Percentiles rank a stretch among this genome's conserved stretches.
Evolutionary conservation across 2,329 filamentous ascomycete genomes (phyloP).

Genomic region (Fusarium siculi): DNA sequence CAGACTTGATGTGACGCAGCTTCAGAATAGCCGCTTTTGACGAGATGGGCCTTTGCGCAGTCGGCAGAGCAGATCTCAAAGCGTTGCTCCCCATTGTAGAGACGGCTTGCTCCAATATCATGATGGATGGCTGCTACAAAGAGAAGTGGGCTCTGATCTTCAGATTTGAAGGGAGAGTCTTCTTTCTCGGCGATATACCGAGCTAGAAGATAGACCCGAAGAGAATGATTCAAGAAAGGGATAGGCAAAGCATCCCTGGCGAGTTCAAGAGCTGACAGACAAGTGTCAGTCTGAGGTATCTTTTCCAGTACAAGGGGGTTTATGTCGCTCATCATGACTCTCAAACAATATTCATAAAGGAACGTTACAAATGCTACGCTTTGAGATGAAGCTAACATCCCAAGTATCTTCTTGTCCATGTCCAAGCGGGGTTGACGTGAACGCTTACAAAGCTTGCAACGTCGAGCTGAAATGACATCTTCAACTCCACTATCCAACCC

Average conservation of each 20-base stretch:
- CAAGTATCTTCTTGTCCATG: not conserved
- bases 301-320: not conserved
- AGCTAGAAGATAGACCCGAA: constrained; percentile 45
- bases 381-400: not conserved
- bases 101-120: constrained; percentile 48
- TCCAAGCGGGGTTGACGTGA: not conserved
- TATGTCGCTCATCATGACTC: not conserved
- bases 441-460: constrained; percentile 15
- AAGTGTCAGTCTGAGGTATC: constrained; percentile 31
- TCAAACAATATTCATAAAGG: not conserved
- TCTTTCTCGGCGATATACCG: constrained; percentile 39
- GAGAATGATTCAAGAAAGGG: constrained; percentile 47
- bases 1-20: constrained; percentile 46
- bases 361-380: not conserved
- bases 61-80: constrained; percentile 52
- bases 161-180: constrained; percentile 5
- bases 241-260: constrained; percentile 32
- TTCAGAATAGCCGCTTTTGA: constrained; percentile 40
- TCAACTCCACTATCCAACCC: not conserved
- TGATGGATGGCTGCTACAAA: constrained; percentile 52
- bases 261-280: constrained; percentile 27
- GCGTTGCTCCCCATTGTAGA: constrained; percentile 46
- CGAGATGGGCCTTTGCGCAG: constrained; percentile 45
- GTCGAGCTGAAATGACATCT: not conserved
- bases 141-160: constrained; percentile 35